Conservation (phyloP, 164 flowering plant genomes). For the Vitis rupestris region DNA sequence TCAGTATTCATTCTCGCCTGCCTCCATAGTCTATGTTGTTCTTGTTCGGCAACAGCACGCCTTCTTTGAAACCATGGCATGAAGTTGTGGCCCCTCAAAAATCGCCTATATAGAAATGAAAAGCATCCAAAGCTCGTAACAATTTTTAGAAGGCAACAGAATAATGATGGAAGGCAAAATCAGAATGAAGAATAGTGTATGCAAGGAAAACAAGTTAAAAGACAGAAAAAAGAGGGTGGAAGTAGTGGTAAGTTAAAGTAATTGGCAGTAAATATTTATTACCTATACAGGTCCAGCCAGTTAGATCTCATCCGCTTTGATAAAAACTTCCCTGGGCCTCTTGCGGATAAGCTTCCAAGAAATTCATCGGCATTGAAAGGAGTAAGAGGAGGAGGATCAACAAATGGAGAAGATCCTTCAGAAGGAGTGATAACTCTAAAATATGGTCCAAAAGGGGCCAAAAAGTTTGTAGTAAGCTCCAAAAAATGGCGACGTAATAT, state of each 20-base stretch:
- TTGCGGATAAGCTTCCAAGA: conserved; percentile 64
- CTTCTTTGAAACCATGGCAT: conserved; percentile 94
- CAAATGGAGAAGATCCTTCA: conserved; percentile 85
- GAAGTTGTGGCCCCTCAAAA: conserved; percentile 82
- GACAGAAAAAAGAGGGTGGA: neutral
- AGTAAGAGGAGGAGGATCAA: conserved; percentile 85
- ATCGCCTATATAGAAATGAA: conserved; percentile 48
- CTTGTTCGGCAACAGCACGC: conserved; percentile 85
- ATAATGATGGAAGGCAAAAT: neutral
- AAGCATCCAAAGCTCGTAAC: conserved; percentile 5
- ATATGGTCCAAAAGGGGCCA: conserved; percentile 98
- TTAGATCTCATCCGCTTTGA: conserved; percentile 89
- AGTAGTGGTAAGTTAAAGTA: neutral
- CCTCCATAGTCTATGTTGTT: conserved; percentile 88
- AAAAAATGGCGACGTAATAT: conserved; percentile 91
- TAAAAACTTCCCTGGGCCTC: conserved; percentile 95
- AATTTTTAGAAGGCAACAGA: neutral
- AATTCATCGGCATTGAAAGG: conserved; percentile 76
- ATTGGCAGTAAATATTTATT: conserved; percentile 10
- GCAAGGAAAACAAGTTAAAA: neutral
- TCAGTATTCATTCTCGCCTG: conserved; percentile 83
- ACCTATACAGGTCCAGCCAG: conserved; percentile 98
- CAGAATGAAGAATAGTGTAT: neutral
- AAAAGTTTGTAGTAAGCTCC: conserved; percentile 94
- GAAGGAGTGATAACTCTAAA: conserved; percentile 79